Evolutionary conservation across 2,329 filamentous ascomycete species (phyloP).

Genomic region (Microdochium trichocladiopsis): DNA sequence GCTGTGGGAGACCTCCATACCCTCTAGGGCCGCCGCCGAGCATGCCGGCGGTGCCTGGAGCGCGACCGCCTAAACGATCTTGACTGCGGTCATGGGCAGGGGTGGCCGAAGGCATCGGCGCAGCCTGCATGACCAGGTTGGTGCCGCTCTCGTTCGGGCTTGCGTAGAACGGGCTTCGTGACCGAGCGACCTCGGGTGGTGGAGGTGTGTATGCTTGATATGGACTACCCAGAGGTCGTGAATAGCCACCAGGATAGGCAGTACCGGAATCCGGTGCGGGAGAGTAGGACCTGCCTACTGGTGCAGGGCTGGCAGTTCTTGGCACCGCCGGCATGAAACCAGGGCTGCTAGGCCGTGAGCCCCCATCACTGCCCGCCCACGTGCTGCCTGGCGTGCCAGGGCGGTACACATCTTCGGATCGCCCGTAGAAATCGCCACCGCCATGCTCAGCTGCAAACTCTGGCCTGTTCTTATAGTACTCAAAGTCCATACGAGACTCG

Average conservation of each 20-base stretch:
- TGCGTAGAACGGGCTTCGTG: constrained; percentile 40
- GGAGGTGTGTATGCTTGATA: constrained; percentile 7
- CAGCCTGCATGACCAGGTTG: constrained; percentile 45
- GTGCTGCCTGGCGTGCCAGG: constrained; percentile 54
- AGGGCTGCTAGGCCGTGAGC: constrained; percentile 46
- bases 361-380: constrained; percentile 31
- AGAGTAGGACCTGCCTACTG: constrained; percentile 14
- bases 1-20: constrained; percentile 52
- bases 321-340: constrained; percentile 21
- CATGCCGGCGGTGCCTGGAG: constrained; percentile 31
- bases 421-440: constrained; percentile 57
- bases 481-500: constrained; percentile 80
- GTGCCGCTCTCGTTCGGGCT: constrained; percentile 45
- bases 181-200: constrained; percentile 18
- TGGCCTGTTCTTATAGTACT: constrained; percentile 82
- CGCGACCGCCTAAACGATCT: constrained; percentile 15
- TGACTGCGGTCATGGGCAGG: constrained; percentile 23
- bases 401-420: constrained; percentile 48
- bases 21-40: constrained; percentile 51
- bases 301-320: constrained; percentile 16
- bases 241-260: constrained; percentile 16
- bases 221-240: constrained; percentile 13
- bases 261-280: constrained; percentile 12
- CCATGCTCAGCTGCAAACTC: constrained; percentile 85
- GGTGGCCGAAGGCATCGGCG: constrained; percentile 37